A percentile compares a stretch with the other conserved stretches of the same genome.
Conservation (phyloP, 148 eudicot genomes). For the Silene latifolia region DNA sequence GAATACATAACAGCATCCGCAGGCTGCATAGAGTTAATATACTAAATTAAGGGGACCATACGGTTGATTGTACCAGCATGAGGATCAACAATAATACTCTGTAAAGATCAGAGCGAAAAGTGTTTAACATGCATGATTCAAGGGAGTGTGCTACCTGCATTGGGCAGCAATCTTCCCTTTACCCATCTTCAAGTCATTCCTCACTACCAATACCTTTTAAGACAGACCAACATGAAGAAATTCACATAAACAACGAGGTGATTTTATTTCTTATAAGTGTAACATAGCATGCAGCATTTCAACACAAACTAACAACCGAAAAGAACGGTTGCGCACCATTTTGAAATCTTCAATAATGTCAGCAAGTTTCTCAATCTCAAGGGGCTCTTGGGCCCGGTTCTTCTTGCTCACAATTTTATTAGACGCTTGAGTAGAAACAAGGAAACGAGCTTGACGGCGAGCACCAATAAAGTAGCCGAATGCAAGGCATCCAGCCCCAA, state of each 20-base stretch:
- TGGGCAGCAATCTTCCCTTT: conserved; percentile 99
- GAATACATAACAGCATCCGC: no score
- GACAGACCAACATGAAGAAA: conserved; percentile 7
- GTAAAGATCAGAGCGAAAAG: no score
- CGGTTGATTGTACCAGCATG: neutral
- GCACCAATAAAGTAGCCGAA: conserved; percentile 70
- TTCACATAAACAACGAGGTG: neutral
- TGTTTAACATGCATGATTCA: neutral
- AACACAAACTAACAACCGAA: neutral
- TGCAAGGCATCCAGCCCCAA: conserved; percentile 91
- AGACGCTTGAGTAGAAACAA: conserved; percentile 26
- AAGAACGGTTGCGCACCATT: conserved; percentile 48
- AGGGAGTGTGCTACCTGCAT: conserved; percentile 64
- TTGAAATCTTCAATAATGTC: conserved; percentile 88
- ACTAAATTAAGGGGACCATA: neutral
- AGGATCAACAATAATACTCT: neutral
- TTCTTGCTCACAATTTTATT: conserved; percentile 42
- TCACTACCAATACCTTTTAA: conserved; percentile 86
- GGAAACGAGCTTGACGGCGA: conserved; percentile 33
- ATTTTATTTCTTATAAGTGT: neutral
- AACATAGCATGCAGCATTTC: neutral
- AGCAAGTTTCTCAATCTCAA: conserved; percentile 89
- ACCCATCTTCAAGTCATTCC: conserved; percentile 99
- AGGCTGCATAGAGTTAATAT: neutral
- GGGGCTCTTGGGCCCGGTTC: conserved; percentile 37